A percentile compares a stretch with the other conserved stretches of the same genome.
phyloP scores from a whole-genome alignment of 2,329 filamentous ascomycete genomes.

The Colletotrichum sublineola region DNA sequence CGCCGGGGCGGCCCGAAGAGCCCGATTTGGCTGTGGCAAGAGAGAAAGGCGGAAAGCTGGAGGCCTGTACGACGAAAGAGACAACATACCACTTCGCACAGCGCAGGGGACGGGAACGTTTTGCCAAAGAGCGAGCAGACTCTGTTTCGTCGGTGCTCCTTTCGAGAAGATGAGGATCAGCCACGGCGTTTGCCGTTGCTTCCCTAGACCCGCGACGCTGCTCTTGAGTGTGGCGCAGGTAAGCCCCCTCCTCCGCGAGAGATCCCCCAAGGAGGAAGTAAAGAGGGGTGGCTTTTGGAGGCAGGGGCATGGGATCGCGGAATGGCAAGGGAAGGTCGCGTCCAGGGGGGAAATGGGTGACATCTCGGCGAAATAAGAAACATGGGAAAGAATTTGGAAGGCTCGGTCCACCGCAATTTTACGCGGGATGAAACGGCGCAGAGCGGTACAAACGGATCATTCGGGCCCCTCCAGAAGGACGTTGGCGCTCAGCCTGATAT shows the following conservation, averaged over 20 bases:
- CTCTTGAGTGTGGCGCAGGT: not conserved
- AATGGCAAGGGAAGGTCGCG: not conserved
- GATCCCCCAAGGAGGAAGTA: not conserved
- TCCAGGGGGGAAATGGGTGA: not conserved
- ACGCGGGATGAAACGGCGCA: conserved; percentile 10
- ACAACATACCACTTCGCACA: conserved; percentile 44
- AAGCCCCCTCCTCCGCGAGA: not conserved
- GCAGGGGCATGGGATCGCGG: not conserved
- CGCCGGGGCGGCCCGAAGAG: conserved; percentile 34
- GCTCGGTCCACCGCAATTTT: conserved; percentile 8
- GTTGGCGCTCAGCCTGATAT: not conserved
- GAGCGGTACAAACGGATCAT: not conserved
- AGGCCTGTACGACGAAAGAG: conserved; percentile 51
- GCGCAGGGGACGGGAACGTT: conserved; percentile 46
- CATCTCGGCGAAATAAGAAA: conserved; percentile 6
- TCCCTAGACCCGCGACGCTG: conserved; percentile 1
- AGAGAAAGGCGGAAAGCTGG: not conserved
- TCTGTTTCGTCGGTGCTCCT: conserved; percentile 69
- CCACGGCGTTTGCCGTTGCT: conserved; percentile 18
- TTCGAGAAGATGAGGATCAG: conserved; percentile 63
- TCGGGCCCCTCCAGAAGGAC: not conserved
- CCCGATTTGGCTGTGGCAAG: not conserved
- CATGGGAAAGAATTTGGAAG: not conserved
- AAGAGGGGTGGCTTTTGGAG: not conserved
- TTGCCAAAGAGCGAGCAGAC: conserved; percentile 58